Percentiles rank a stretch among this genome's conserved stretches.
Conservation (phyloP, 129 eudicot species). For the Lactuca sativa region DNA sequence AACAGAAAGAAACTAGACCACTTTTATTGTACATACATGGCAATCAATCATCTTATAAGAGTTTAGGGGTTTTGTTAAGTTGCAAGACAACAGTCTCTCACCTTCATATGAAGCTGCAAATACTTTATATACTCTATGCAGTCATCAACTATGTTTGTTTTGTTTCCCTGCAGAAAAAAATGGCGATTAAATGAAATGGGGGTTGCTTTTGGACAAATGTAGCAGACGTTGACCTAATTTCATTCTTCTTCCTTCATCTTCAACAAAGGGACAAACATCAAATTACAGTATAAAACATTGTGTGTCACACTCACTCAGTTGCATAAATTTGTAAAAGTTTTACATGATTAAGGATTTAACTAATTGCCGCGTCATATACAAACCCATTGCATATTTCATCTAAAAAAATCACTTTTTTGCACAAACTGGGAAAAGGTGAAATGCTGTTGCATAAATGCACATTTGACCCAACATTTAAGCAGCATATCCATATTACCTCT, state of each 20-base stretch:
- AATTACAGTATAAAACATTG: not conserved
- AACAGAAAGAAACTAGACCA: slow-evolving; percentile 9
- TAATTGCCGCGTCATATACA: too few species aligned
- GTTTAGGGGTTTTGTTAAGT: not conserved
- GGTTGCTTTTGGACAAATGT: slow-evolving; percentile 1
- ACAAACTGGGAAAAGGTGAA: too few species aligned
- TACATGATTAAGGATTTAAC: too few species aligned
- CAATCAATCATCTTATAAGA: slow-evolving; percentile 2
- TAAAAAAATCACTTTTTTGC: too few species aligned
- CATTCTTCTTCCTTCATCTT: slow-evolving; percentile 14
- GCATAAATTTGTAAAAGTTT: too few species aligned
- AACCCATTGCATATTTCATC: too few species aligned
- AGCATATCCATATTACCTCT: slow-evolving; percentile 28
- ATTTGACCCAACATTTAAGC: too few species aligned
- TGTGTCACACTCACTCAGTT: too few species aligned
- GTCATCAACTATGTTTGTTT: slow-evolving; percentile 43
- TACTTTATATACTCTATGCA: slow-evolving; percentile 50
- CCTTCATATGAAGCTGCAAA: slow-evolving; percentile 60
- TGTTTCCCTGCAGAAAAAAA: slow-evolving; percentile 41
- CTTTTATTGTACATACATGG: not conserved
- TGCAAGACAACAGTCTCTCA: slow-evolving; percentile 21
- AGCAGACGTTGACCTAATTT: slow-evolving; percentile 2
- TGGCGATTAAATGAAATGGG: not conserved
- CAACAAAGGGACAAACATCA: not conserved
- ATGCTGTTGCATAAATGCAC: too few species aligned